Evolutionary conservation across 148 eudicot species (phyloP).

Genomic region (Simmondsia chinensis): DNA sequence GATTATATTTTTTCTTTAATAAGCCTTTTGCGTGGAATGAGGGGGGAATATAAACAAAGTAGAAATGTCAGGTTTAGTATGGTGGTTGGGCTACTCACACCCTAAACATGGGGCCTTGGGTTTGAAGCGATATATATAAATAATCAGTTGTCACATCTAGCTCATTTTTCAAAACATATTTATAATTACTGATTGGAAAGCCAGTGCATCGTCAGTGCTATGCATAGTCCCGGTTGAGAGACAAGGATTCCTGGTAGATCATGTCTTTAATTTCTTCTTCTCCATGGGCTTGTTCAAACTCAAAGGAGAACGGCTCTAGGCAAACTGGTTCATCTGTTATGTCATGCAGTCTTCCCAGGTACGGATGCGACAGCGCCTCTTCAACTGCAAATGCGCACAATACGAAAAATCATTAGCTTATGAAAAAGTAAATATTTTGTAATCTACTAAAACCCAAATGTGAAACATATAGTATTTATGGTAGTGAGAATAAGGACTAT

Average conservation of each 20-base stretch:
- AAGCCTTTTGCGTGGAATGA: no score
- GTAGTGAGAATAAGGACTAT: no score
- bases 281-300: slow-evolving; percentile 62
- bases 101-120: no score
- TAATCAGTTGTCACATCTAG: no score
- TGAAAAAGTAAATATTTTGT: background rate
- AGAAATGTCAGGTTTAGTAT: no score
- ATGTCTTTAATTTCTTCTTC: slow-evolving; percentile 91
- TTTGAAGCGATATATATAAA: no score
- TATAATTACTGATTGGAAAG: background rate
- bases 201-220: background rate
- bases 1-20: no score
- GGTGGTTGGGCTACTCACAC: no score
- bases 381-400: slow-evolving; percentile 53
- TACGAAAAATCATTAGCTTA: no score
- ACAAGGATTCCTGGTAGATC: slow-evolving; percentile 73
- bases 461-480: background rate
- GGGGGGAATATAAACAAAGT: no score
- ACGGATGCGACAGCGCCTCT: slow-evolving; percentile 80
- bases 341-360: slow-evolving; percentile 70
- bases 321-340: slow-evolving; percentile 77
- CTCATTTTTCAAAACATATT: no score
- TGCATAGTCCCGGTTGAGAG: slow-evolving; percentile 51
- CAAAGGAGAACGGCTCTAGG: slow-evolving; percentile 60
- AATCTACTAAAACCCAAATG: background rate